Evolutionary conservation across 345 rosid species (phyloP).

Genomic region (Nasturtium officinale): DNA sequence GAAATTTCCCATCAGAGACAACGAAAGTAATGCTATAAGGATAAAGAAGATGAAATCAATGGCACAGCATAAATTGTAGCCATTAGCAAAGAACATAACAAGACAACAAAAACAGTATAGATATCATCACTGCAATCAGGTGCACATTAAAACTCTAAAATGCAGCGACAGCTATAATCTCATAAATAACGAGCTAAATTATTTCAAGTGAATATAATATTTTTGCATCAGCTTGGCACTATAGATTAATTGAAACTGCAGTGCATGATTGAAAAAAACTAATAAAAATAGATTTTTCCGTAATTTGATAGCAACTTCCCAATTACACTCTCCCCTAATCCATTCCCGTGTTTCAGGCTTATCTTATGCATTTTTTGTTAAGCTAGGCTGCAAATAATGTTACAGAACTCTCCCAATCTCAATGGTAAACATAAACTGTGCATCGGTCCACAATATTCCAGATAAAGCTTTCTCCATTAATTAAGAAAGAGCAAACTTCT

Average conservation of each 20-base stretch:
- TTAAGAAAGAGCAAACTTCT: conserved; percentile 30
- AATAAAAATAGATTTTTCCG: background rate
- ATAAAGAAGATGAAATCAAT: conserved; percentile 7
- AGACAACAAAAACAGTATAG: background rate
- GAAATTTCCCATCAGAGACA: conserved; percentile 10
- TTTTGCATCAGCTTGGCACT: conserved; percentile 15
- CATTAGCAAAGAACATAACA: conserved; percentile 12
- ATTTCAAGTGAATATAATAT: background rate
- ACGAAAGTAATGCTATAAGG: background rate
- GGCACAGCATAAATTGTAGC: background rate
- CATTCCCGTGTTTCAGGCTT: conserved; percentile 1
- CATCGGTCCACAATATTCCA: background rate
- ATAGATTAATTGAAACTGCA: background rate
- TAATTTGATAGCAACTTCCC: background rate
- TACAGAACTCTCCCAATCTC: conserved; percentile 5
- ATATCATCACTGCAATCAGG: background rate
- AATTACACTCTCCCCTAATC: conserved; percentile 8
- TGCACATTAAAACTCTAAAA: conserved; percentile 2
- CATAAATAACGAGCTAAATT: background rate
- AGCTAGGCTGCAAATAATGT: background rate
- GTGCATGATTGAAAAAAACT: background rate
- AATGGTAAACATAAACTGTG: conserved; percentile 3
- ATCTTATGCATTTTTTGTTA: conserved; percentile 13
- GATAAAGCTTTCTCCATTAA: conserved; percentile 32
- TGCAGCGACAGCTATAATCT: background rate